A percentile compares a stretch with the other conserved stretches of the same genome.
phyloP scores from a whole-genome alignment of 768 basidiomycete genomes.

The Suillus hirtellus region DNA sequence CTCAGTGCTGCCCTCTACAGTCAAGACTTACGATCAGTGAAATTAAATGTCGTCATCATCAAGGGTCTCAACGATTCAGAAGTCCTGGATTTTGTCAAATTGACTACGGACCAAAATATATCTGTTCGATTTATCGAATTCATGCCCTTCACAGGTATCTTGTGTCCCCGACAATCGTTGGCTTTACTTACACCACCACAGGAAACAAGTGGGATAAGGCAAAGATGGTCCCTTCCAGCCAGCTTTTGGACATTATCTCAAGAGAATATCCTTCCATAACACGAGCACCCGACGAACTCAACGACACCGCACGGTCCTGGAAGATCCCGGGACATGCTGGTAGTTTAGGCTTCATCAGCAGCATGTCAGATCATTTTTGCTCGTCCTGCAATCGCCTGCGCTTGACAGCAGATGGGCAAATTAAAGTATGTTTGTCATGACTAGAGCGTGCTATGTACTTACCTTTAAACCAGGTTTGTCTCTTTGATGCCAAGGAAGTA shows the following conservation, averaged over 20 bases:
- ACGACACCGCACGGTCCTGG: slow-evolving; percentile 84
- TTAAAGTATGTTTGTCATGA: slow-evolving; percentile 56
- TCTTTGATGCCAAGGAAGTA: slow-evolving; percentile 84
- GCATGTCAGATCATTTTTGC: slow-evolving; percentile 94
- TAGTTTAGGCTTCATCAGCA: slow-evolving; percentile 84
- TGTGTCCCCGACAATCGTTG: background rate
- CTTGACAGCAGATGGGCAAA: slow-evolving; percentile 87
- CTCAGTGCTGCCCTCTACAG: slow-evolving; percentile 62
- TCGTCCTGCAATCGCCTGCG: slow-evolving; percentile 80
- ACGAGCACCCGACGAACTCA: slow-evolving; percentile 64
- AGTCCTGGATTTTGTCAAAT: slow-evolving; percentile 72
- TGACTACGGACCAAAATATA: slow-evolving; percentile 63
- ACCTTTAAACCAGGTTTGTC: slow-evolving; percentile 60
- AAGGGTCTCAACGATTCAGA: slow-evolving; percentile 83
- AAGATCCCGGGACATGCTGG: slow-evolving; percentile 70
- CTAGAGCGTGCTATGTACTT: slow-evolving; percentile 2
- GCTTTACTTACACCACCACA: slow-evolving; percentile 29
- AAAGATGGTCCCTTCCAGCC: slow-evolving; percentile 79
- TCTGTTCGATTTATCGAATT: slow-evolving; percentile 90
- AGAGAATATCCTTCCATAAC: slow-evolving; percentile 48
- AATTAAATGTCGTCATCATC: slow-evolving; percentile 84
- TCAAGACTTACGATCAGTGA: slow-evolving; percentile 56
- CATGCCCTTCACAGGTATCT: slow-evolving; percentile 87
- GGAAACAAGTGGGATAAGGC: slow-evolving; percentile 84
- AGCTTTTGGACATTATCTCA: slow-evolving; percentile 55